Conservation (phyloP, 163 green algal species). For the Scenedesmus sp. region DNA sequence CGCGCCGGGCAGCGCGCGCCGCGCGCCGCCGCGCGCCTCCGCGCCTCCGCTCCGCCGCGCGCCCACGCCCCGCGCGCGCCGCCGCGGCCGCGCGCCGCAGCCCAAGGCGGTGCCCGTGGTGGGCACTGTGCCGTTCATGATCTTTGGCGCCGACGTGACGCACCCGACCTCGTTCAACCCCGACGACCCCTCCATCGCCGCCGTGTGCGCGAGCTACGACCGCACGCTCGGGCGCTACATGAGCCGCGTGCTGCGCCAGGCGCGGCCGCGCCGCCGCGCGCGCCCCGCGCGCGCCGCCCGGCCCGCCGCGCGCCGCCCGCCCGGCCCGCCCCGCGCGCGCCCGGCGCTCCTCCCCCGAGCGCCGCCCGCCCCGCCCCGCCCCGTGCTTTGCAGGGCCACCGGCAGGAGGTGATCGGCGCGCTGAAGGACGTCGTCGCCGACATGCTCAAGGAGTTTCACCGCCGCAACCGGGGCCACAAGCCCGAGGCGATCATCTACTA, state of each 20-base stretch:
- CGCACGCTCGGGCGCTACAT: constrained; percentile 59
- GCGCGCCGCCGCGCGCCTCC: background rate
- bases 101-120: constrained; percentile 27
- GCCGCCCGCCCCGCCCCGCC: background rate
- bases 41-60: background rate
- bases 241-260: constrained; percentile 58
- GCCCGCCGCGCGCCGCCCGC: background rate
- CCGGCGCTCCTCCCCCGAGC: background rate
- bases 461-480: constrained; percentile 56
- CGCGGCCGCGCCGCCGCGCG: background rate
- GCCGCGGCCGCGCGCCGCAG: constrained; percentile 4
- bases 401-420: constrained; percentile 68
- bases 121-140: constrained; percentile 57
- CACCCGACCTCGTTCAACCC: constrained; percentile 60
- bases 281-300: constrained; percentile 41
- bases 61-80: background rate
- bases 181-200: constrained; percentile 50
- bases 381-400: constrained; percentile 50
- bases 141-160: constrained; percentile 77
- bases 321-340: too few species aligned
- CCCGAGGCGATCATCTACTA: constrained; percentile 78
- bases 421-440: constrained; percentile 64
- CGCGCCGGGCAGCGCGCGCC: background rate
- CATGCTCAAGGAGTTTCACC: constrained; percentile 79
- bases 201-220: constrained; percentile 54